These are phyloP conservation scores for Solanum hybrid DNA, from an alignment of 305 asterid genomes.

Conservation along the genomic window DNA sequence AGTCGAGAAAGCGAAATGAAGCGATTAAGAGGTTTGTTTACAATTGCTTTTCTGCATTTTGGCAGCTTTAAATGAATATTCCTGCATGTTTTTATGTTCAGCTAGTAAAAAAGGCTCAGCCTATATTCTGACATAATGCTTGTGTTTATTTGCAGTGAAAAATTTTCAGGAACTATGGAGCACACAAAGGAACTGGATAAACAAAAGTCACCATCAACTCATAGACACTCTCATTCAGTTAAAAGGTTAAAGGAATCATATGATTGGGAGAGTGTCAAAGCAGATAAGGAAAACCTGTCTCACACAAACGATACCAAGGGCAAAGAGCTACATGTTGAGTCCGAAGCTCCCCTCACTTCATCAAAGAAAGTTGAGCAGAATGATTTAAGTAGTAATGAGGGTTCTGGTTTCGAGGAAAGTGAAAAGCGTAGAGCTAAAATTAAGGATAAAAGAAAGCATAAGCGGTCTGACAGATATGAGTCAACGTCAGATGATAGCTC, in stretches of 20 bases:
- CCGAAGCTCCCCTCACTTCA: slow-evolving; percentile 23
- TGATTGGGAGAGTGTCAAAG: slow-evolving; percentile 27
- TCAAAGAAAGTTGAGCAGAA: slow-evolving; percentile 37
- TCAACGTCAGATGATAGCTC: slow-evolving; percentile 57
- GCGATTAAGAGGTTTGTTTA: slow-evolving; percentile 37
- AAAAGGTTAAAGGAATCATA: slow-evolving; percentile 34
- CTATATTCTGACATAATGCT: not conserved
- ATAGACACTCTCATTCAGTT: slow-evolving; percentile 20
- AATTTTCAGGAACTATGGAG: slow-evolving; percentile 26
- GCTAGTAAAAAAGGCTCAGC: not conserved
- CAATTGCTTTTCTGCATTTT: not conserved
- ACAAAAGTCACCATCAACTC: slow-evolving; percentile 24
- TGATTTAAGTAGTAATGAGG: slow-evolving; percentile 33
- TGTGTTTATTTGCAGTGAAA: slow-evolving; percentile 25
- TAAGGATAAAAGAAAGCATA: slow-evolving; percentile 60
- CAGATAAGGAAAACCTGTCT: slow-evolving; percentile 30
- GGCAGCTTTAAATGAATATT: not conserved
- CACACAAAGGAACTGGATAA: slow-evolving; percentile 28
- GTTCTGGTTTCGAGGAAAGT: slow-evolving; percentile 45
- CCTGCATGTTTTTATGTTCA: not conserved
- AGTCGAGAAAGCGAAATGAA: slow-evolving; percentile 29
- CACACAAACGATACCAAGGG: slow-evolving; percentile 24
- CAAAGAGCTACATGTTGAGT: slow-evolving; percentile 21
- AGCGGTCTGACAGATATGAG: slow-evolving; percentile 39
- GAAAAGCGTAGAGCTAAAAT: slow-evolving; percentile 33